phyloP scores from a whole-genome alignment of 441 rosid species.

The Pelargonium cotyledonis region DNA sequence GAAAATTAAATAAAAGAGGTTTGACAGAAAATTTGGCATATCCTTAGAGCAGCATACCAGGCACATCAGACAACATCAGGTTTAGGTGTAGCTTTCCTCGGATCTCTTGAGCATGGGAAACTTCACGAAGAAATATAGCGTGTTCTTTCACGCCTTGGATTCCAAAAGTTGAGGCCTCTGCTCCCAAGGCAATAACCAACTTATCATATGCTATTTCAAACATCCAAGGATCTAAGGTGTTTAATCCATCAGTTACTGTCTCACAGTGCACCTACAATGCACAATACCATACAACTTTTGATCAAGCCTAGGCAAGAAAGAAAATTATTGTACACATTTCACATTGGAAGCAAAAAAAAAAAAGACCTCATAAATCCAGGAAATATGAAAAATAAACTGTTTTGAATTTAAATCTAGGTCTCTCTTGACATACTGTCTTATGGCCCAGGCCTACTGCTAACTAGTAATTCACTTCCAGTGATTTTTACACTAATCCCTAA shows the following conservation, averaged over 20 bases:
- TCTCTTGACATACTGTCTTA: too few species aligned
- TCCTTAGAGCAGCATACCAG: constrained; percentile 37
- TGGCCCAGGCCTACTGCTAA: too few species aligned
- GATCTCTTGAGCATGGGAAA: constrained; percentile 83
- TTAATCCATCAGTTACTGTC: constrained; percentile 52
- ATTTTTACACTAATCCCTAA: too few species aligned
- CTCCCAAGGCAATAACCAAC: constrained; percentile 66
- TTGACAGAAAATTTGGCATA: background rate
- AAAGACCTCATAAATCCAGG: too few species aligned
- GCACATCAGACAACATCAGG: constrained; percentile 79
- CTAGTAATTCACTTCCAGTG: too few species aligned
- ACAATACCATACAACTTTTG: constrained; percentile 7
- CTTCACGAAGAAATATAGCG: constrained; percentile 78
- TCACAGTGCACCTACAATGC: constrained; percentile 60
- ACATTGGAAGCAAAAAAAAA: too few species aligned
- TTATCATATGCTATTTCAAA: constrained; percentile 69
- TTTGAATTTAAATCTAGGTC: too few species aligned
- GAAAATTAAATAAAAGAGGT: background rate
- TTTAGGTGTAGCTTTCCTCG: constrained; percentile 76
- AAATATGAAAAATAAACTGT: too few species aligned
- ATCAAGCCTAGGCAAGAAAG: background rate
- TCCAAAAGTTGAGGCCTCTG: constrained; percentile 76
- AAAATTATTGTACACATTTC: too few species aligned
- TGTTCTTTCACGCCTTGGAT: constrained; percentile 64
- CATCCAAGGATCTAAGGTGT: constrained; percentile 51